Evolutionary conservation across 2,329 filamentous ascomycete species (phyloP), one percentile per base, ranked within the genome.

Genomic region (Penicillium sp.): DNA sequence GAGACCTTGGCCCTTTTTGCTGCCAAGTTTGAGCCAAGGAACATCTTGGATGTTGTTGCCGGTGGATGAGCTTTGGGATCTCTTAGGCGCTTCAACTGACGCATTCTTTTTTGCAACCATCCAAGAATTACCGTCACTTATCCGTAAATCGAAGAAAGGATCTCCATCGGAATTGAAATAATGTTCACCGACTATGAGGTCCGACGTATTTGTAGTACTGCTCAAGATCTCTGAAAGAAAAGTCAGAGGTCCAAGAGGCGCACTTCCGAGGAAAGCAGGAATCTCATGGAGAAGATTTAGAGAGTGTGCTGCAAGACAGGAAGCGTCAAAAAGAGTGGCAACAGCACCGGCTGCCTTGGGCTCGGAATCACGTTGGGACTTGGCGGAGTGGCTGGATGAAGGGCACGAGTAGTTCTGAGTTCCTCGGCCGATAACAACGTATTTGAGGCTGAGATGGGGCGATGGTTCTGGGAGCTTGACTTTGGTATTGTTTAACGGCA

Each of bases 401-500:
- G 48, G 32, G 45, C 71, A 74, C 11, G 66, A 68, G 50, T 73
- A 75, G 59, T 73, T 74, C 44, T 75, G 71, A 9, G 68, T 71
- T 26, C 72, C 72, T 15, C 63, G 57, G 37, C 71, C 72, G 13
- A 72, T 45, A 4, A 66, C 65, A 33, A 74, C 53, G 44, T 68
- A 64, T 39, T 69, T 60, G 32, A 74, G 65, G 6, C 44, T 51
- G 25, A 64, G 37, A 12, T 47, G 47, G 5, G 37, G 26, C 2
- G 55, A 48, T 7, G 63, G 62, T 4, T 20, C 20, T 10, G 64
- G 57, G 2, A 69, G 56, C 3, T 47, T 31, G 9, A 38, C 23
- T 2, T 42, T 35, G 11, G 54, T 50, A 6, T 51, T 38, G 17
- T 46, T 39, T 9, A 57, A 22, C 14, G 51, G 47, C 6, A 55